phyloP scores from a whole-genome alignment of 2,329 filamentous ascomycete genomes.

The Trichoderma harzianum region DNA sequence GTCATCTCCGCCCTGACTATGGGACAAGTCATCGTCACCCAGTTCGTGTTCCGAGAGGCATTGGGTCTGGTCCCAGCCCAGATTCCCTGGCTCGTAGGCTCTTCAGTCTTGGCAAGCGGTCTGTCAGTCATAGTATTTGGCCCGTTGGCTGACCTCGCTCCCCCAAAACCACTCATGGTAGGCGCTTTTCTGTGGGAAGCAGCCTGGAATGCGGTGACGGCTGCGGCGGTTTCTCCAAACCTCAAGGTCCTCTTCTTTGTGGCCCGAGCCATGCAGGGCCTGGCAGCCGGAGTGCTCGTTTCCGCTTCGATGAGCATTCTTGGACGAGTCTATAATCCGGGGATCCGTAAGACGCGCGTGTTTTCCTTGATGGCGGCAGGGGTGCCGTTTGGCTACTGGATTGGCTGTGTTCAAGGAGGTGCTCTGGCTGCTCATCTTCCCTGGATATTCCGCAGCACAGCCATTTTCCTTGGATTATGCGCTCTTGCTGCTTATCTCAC shows the following conservation, averaged over 20 bases:
- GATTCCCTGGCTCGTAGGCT: not conserved
- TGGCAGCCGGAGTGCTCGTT: not conserved
- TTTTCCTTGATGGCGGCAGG: conserved; percentile 7
- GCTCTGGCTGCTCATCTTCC: not conserved
- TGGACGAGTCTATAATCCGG: conserved; percentile 2
- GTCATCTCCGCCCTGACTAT: not conserved
- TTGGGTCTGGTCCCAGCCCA: not conserved
- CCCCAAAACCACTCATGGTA: conserved; percentile 2
- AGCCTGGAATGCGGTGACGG: not conserved
- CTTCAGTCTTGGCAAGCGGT: not conserved
- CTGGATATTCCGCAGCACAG: conserved; percentile 4
- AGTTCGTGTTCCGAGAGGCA: conserved; percentile 1
- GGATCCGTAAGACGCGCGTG: not conserved
- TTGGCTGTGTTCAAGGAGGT: conserved; percentile 1
- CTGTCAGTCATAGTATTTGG: conserved; percentile 3
- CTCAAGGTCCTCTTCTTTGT: conserved; percentile 11
- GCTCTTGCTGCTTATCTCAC: not conserved
- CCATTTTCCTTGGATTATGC: not conserved
- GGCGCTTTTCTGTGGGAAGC: conserved; percentile 5
- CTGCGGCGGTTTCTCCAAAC: not conserved
- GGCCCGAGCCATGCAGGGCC: conserved; percentile 3
- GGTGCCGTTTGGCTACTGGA: conserved; percentile 3
- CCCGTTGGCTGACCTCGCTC: not conserved
- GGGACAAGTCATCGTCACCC: not conserved
- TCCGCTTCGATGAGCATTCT: conserved; percentile 9